phyloP scores from a whole-genome alignment of 331 rosid species.

The Quercus lobata region DNA sequence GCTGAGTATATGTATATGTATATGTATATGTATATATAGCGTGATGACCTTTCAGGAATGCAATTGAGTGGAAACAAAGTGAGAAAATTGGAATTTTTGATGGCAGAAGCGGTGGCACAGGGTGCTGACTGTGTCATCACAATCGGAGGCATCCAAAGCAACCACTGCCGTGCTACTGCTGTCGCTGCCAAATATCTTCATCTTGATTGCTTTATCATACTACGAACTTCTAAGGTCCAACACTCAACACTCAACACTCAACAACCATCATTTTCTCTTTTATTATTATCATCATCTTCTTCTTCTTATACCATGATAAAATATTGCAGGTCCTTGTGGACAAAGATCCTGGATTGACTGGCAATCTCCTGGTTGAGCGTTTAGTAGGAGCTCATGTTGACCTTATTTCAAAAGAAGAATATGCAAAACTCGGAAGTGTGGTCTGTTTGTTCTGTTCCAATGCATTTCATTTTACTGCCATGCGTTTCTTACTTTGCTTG shows the following conservation, averaged over 20 bases:
- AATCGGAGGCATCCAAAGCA: conserved; percentile 92
- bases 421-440: conserved; percentile 65
- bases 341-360: conserved; percentile 80
- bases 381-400: conserved; percentile 79
- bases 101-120: conserved; percentile 80
- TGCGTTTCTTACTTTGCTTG: background rate
- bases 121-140: conserved; percentile 83
- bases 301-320: background rate
- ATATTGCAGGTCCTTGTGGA: conserved; percentile 47
- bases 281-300: too few species aligned
- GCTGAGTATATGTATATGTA: too few species aligned
- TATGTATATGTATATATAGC: conserved; percentile 32
- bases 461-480: background rate
- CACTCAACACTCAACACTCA: too few species aligned
- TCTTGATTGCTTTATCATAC: conserved; percentile 76
- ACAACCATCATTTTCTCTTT: too few species aligned
- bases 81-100: conserved; percentile 81
- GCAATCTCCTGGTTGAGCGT: conserved; percentile 90
- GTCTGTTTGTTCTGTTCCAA: conserved; percentile 28
- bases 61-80: conserved; percentile 94
- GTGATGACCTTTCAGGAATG: conserved; percentile 95
- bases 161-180: conserved; percentile 96
- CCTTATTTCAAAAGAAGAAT: conserved; percentile 76
- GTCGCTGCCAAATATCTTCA: conserved; percentile 89
- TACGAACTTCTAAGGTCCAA: conserved; percentile 68